Evolutionary conservation across 108 stramenopile species (phyloP).

Genomic region (Skeletonema marinoi): DNA sequence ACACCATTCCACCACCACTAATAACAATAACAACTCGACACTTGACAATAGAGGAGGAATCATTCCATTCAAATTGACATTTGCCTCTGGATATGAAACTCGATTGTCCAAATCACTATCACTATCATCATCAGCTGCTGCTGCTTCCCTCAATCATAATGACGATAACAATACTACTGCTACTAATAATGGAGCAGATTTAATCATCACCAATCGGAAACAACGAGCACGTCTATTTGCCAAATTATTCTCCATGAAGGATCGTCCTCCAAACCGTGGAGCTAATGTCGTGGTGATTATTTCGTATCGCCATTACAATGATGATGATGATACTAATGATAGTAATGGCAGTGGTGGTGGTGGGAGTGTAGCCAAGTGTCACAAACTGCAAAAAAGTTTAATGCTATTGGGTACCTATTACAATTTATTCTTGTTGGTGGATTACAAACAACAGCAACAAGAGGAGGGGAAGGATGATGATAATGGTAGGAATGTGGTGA

Average conservation of each 20-base stretch:
- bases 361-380: background rate
- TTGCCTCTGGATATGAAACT: conserved; percentile 15
- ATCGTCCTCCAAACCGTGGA: conserved; percentile 38
- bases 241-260: conserved; percentile 9
- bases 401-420: conserved; percentile 42
- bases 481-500: background rate
- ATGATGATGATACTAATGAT: background rate
- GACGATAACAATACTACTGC: background rate
- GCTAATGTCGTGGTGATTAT: conserved; percentile 37
- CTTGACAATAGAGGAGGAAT: conserved; percentile 9
- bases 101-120: conserved; percentile 1
- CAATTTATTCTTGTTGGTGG: conserved; percentile 41
- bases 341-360: background rate
- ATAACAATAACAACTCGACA: background rate
- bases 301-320: background rate
- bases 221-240: conserved; percentile 47
- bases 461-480: background rate
- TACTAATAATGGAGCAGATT: background rate
- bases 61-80: conserved; percentile 31
- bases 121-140: background rate
- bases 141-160: background rate
- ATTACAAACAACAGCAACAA: background rate
- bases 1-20: background rate
- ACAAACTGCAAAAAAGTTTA: conserved; percentile 30
- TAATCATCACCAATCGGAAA: conserved; percentile 19